Evolutionary conservation across 2,329 filamentous ascomycete genomes (phyloP).

Genomic region (Gremmenia infestans): DNA sequence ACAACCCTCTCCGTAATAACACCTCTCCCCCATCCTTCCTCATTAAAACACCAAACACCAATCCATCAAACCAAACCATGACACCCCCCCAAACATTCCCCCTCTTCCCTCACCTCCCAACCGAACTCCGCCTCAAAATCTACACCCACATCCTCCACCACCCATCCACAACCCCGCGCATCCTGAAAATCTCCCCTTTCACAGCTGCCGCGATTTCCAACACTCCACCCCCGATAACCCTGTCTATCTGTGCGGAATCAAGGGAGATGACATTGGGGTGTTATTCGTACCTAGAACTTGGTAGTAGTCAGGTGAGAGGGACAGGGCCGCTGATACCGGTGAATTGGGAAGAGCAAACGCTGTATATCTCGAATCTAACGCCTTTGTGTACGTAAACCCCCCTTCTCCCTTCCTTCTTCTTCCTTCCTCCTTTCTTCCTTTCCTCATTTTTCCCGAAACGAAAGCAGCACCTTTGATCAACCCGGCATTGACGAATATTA

Average conservation of each 20-base stretch:
- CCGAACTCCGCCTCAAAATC: conserved; percentile 25
- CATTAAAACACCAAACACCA: neutral
- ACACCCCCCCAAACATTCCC: conserved; percentile 7
- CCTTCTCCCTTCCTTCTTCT: conserved; percentile 1
- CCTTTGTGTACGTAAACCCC: neutral
- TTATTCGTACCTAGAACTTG: conserved; percentile 11
- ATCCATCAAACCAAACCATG: neutral
- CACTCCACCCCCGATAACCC: conserved; percentile 16
- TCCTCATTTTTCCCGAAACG: neutral
- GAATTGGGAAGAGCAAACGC: neutral
- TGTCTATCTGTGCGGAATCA: conserved; percentile 20
- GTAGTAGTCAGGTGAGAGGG: no score
- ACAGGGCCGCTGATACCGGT: neutral
- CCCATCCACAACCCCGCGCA: conserved; percentile 7
- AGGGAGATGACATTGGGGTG: conserved; percentile 9
- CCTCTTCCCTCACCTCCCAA: conserved; percentile 23
- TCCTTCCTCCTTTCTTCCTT: conserved; percentile 10
- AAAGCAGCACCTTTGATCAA: neutral
- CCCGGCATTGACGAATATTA: no score
- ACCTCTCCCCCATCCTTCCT: neutral
- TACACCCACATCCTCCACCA: conserved; percentile 14
- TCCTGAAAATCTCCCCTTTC: conserved; percentile 22
- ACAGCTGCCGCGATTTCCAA: conserved; percentile 20
- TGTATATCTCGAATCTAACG: neutral
- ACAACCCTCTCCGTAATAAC: neutral